phyloP scores from a whole-genome alignment of 2,329 filamentous ascomycete species.

The Alternaria viburni region DNA sequence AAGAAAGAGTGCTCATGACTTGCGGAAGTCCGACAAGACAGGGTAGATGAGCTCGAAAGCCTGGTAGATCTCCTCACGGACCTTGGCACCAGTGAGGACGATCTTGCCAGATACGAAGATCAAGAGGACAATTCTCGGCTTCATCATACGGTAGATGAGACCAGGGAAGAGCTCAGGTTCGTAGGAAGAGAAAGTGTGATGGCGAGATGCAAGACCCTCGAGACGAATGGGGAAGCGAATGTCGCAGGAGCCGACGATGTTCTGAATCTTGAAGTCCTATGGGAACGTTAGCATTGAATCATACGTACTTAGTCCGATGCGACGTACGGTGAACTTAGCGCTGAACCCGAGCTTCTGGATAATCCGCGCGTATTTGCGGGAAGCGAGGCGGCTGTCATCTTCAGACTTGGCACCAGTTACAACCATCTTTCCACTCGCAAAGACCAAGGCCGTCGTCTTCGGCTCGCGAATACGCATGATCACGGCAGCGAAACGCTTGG shows the following conservation, averaged over 20 bases:
- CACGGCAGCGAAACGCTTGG: conserved; percentile 98
- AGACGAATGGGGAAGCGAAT: conserved; percentile 99
- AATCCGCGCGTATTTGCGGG: conserved; percentile 96
- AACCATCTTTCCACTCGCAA: conserved; percentile 99
- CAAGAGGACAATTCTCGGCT: conserved; percentile 96
- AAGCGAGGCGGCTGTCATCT: conserved; percentile 96
- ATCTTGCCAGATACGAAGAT: conserved; percentile 99
- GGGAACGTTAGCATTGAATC: conserved; percentile 21
- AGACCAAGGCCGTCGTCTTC: conserved; percentile 97
- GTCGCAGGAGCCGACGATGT: conserved; percentile 97
- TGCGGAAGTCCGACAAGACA: conserved; percentile 63
- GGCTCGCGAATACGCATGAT: conserved; percentile 99
- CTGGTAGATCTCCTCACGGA: conserved; percentile 85
- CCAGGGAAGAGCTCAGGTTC: conserved; percentile 98
- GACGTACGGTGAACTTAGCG: conserved; percentile 81
- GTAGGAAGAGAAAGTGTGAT: conserved; percentile 96
- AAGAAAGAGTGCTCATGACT: conserved; percentile 55
- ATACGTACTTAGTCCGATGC: conserved; percentile 18
- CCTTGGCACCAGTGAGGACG: conserved; percentile 95
- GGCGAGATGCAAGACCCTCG: conserved; percentile 91
- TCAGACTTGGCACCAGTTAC: conserved; percentile 98
- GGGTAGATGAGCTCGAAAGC: conserved; percentile 48
- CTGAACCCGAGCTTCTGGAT: conserved; percentile 99
- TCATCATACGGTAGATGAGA: conserved; percentile 99
- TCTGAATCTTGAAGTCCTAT: conserved; percentile 90